Percentiles rank a stretch among this genome's conserved stretches.
Conservation (phyloP, 179 eudicot species). For the Amaranthus tricolor region DNA sequence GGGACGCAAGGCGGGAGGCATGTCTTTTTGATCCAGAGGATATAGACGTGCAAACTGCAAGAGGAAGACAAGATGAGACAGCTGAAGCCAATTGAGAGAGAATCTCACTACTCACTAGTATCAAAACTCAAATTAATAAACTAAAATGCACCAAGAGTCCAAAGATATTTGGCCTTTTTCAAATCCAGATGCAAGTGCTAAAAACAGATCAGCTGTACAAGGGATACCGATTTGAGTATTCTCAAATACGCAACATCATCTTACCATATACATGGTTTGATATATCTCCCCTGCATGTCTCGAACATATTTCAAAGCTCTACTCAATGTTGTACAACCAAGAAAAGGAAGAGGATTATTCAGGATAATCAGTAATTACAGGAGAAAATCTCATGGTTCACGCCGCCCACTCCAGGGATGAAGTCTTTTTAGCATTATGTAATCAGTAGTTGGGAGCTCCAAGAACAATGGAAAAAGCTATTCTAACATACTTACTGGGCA, state of each 20-base stretch:
- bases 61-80: not conserved
- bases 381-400: no score
- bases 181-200: not conserved
- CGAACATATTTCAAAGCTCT: not conserved
- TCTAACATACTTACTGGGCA: not conserved
- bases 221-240: not conserved
- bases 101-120: not conserved
- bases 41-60: constrained; percentile 94
- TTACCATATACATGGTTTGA: no score
- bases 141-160: not conserved
- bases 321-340: not conserved
- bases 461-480: not conserved
- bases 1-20: constrained; percentile 94
- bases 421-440: no score
- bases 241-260: not conserved
- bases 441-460: no score
- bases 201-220: not conserved
- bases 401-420: no score
- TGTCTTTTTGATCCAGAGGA: constrained; percentile 91
- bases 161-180: not conserved
- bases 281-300: not conserved
- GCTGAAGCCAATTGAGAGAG: constrained; percentile 5
- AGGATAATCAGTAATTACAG: not conserved
- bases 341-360: not conserved
- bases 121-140: not conserved